Percentiles rank a stretch among this genome's conserved stretches.
Evolutionary conservation across 371 early-diverging fungal genomes (phyloP).

Genomic region (Synchytrium microbalum): DNA sequence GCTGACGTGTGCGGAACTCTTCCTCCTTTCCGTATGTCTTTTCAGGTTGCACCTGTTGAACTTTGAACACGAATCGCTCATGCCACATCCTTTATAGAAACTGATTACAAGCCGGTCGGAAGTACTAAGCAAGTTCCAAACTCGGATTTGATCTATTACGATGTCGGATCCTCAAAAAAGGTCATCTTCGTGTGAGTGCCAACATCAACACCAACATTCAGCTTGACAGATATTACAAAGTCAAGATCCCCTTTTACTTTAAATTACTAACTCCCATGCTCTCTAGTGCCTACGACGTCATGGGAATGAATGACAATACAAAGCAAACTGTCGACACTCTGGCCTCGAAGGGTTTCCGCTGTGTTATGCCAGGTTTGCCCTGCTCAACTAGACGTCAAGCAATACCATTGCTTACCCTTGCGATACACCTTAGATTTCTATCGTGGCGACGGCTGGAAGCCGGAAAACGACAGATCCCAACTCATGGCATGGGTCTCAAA

Average conservation of each 20-base stretch:
- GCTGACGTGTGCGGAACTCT: not conserved
- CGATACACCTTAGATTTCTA: too few relatives aligned
- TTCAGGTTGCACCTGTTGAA: too few relatives aligned
- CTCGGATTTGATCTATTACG: not conserved
- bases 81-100: not conserved
- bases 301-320: not conserved
- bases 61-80: not conserved
- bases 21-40: not conserved
- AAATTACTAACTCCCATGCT: not conserved
- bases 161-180: not conserved
- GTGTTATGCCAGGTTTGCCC: not conserved
- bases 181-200: not conserved
- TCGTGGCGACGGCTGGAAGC: too few relatives aligned
- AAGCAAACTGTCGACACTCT: not conserved
- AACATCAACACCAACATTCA: not conserved
- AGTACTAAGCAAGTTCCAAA: not conserved
- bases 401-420: too few relatives aligned
- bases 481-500: too few relatives aligned
- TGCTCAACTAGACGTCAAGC: too few relatives aligned
- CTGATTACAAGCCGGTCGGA: not conserved
- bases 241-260: not conserved
- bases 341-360: not conserved
- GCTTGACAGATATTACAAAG: not conserved
- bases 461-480: too few relatives aligned
- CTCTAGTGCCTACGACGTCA: not conserved